Evolutionary conservation across 495 filamentous ascomycete species (phyloP).

Genomic region (Talaromyces adpressus): DNA sequence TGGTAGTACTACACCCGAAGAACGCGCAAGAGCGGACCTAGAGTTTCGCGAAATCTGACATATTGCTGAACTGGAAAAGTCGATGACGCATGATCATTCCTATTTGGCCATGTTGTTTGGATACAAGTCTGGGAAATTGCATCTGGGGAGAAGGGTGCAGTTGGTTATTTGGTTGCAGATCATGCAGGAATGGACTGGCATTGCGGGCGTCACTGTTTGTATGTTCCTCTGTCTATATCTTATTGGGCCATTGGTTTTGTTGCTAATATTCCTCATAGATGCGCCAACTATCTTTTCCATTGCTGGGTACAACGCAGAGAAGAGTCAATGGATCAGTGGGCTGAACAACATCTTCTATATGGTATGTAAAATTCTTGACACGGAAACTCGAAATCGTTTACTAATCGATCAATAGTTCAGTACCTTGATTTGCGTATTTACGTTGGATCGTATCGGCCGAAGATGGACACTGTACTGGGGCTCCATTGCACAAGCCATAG

Average conservation of each 20-base stretch:
- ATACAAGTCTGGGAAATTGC: conserved; percentile 53
- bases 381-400: not conserved
- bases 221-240: conserved; percentile 11
- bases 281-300: conserved; percentile 62
- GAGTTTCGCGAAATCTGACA: conserved; percentile 59
- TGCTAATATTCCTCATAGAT: conserved; percentile 16
- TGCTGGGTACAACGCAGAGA: conserved; percentile 52
- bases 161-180: conserved; percentile 68
- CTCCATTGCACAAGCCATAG: conserved; percentile 53
- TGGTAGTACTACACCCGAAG: conserved; percentile 45
- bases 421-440: conserved; percentile 61
- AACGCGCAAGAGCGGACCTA: conserved; percentile 44
- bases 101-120: conserved; percentile 61
- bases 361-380: conserved; percentile 8
- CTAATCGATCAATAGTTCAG: conserved; percentile 32
- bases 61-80: conserved; percentile 50
- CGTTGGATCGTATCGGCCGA: conserved; percentile 60
- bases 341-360: conserved; percentile 64
- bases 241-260: not conserved
- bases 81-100: conserved; percentile 40
- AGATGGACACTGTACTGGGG: conserved; percentile 66
- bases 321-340: conserved; percentile 62
- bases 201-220: conserved; percentile 64
- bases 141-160: conserved; percentile 59
- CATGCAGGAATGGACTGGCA: conserved; percentile 68